Conservation (phyloP, 306 rosid species). For the Clitoria ternatea region DNA sequence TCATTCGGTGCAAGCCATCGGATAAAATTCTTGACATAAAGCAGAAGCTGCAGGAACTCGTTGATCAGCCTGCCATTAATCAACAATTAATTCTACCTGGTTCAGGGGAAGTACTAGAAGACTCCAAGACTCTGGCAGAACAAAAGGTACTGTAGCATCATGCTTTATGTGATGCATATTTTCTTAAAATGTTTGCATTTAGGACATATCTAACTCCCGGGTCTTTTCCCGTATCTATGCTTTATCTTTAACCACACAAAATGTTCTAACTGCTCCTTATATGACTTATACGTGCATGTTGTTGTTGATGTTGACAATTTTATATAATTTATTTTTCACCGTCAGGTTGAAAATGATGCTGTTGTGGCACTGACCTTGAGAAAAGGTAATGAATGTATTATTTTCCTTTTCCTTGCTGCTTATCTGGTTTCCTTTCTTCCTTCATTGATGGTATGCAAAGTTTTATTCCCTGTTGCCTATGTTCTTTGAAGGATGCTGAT, state of each 20-base stretch:
- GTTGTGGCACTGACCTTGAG: slow-evolving; percentile 80
- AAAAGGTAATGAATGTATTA: slow-evolving; percentile 50
- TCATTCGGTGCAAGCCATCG: slow-evolving; percentile 87
- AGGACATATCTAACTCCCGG: not conserved
- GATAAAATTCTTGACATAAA: slow-evolving; percentile 71
- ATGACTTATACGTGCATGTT: not conserved
- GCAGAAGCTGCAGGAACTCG: slow-evolving; percentile 68
- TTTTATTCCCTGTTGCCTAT: not conserved
- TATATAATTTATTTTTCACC: not conserved
- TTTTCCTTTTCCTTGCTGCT: not conserved
- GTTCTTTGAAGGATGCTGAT: slow-evolving; percentile 4
- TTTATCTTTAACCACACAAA: not conserved
- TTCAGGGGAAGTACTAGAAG: slow-evolving; percentile 69
- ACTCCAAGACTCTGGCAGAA: slow-evolving; percentile 80
- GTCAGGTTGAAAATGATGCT: slow-evolving; percentile 86
- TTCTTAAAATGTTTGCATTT: not conserved
- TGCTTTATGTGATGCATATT: not conserved
- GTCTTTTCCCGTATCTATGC: not conserved
- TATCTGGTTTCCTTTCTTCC: not conserved
- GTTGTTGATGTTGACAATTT: not conserved
- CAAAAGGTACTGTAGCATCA: slow-evolving; percentile 52
- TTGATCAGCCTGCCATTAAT: slow-evolving; percentile 57
- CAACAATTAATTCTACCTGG: slow-evolving; percentile 65
- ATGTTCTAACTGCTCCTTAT: not conserved
- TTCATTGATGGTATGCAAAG: not conserved